Conservation (phyloP, 2,329 filamentous ascomycete genomes). For the Alternaria sp. region DNA sequence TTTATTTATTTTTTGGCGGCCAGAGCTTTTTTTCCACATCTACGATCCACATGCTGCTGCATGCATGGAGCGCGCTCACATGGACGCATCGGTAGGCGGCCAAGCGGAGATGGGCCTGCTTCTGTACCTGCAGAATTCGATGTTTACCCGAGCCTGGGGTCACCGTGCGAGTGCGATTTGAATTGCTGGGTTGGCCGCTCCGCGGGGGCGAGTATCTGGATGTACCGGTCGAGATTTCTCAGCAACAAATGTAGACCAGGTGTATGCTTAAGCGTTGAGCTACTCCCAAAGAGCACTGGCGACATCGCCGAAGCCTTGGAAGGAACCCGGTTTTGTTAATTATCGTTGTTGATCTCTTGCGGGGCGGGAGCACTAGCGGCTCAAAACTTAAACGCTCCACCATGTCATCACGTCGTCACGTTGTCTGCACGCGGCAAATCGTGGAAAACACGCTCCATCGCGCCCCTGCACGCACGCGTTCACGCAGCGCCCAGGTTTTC, state of each 20-base stretch:
- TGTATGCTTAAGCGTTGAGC: constrained; percentile 8
- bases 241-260: constrained; percentile 6
- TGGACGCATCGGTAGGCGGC: not conserved
- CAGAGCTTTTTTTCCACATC: not conserved
- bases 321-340: not conserved
- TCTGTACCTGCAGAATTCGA: constrained; percentile 11
- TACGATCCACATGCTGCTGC: not conserved
- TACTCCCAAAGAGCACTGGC: constrained; percentile 1
- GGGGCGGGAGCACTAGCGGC: constrained; percentile 27
- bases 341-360: not conserved
- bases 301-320: constrained; percentile 5
- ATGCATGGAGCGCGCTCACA: not conserved
- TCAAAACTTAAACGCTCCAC: constrained; percentile 23
- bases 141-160: not conserved
- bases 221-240: constrained; percentile 8
- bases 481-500: constrained; percentile 12
- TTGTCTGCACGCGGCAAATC: constrained; percentile 22
- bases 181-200: not conserved
- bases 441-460: not conserved
- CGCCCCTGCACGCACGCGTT: constrained; percentile 26
- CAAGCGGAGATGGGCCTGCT: constrained; percentile 9
- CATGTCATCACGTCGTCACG: constrained; percentile 46
- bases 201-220: constrained; percentile 11
- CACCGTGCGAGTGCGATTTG: not conserved
- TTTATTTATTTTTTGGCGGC: not conserved